Evolutionary conservation across 129 eudicot species (phyloP), one percentile per base, ranked within the genome.

Genomic region (Arctium lappa): DNA sequence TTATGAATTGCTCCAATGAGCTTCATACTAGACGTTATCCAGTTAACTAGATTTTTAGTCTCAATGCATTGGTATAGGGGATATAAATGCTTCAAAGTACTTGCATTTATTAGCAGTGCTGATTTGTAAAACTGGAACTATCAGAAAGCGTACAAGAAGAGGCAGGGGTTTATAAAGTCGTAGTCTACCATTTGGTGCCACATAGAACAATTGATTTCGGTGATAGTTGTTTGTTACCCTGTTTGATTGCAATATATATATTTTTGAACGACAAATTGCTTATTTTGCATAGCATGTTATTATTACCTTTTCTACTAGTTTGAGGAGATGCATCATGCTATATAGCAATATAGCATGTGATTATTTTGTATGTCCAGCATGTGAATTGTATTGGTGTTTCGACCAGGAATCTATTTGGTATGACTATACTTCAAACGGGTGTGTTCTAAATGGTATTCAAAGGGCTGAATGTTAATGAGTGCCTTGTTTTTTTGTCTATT

Each of bases 401-500:
- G 9, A 60, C 68, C 1, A 2, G 8, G 68, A 16, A 60, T 60
- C 68, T 16, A n/a, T 63, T 6, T 77, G 73, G 74, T 62, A 29
- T 69, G 33, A 15, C 31, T 50, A 69, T 76, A 72, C 22, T 66
- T 29, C 13, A 38, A 82, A 46, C 50, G 34, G n/a, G 46, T 16
- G 29, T 73, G 32, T 13, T 60, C 37, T 36, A 37, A 29, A 46
- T 83, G 76, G 74, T 71, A 38, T 9, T 31, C 3, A 38, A 71
- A 50, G 12, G 42, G 69, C 30, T 78, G 66, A 27, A 18, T 84
- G 44, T 81, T 10, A 72, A 40, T 18, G 0, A 0, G 31, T 74
- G 44, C 10, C 4, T 60, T 78, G 6, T 75, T 32, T 71, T 10
- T 76, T 82, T 86, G 63, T 73, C 6, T 72, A 42, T 89, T 79